Base-by-base conservation (phyloP, 2,329 filamentous ascomycete genomes). In the Venturia asperata region DNA sequence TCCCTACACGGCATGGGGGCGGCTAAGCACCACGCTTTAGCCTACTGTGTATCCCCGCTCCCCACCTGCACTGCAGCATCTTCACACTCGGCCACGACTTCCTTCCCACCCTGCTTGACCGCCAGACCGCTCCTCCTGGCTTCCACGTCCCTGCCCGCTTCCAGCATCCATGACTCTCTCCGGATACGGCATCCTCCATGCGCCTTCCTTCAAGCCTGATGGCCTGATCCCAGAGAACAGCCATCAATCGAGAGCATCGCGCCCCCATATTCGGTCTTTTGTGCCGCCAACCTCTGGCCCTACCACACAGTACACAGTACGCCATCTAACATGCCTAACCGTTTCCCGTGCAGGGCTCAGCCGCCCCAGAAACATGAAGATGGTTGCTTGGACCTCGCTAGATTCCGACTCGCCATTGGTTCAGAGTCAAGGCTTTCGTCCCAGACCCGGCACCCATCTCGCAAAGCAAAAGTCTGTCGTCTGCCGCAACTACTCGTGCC, bases 401-500 rank as follows among this genome's bases (percentile, higher is more conserved):
- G 42, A 11, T 24, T 49, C 47, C 21, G 17, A 47, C 13, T 21
- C 19, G 21, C 49, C 58, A 64, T 64, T 64, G 63, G 63, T 39
- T 60, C 30, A 58, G 13, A 39, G 30, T 60, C 52, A 55, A 21
- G 63, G 30, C 37, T 34, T 39, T 49, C 21, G 49, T 49, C 30
- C 24, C 52, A 27, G 30, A n/a, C 49, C 17, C 27, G 37, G 24
- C 17, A 43, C 43, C 63, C 43, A 55, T 55, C 10, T 64, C 49
- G 42, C 52, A 49, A 60, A 24, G 63, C 41, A 56, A 58, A 64
- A 45, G 24, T 45, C n/a, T 42, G 21, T 27, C 3, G 37, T 56
- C 63, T 55, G 63, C 63, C 63, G 63, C 27, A 64, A 61, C 21
- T 60, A 60, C 34, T 39, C 42, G 61, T 63, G 61, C 61, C 61